Percentiles rank a stretch among this genome's conserved stretches.
Evolutionary conservation across 2,329 filamentous ascomycete genomes (phyloP).

Genomic region (Pseudogymnoascus sp.): DNA sequence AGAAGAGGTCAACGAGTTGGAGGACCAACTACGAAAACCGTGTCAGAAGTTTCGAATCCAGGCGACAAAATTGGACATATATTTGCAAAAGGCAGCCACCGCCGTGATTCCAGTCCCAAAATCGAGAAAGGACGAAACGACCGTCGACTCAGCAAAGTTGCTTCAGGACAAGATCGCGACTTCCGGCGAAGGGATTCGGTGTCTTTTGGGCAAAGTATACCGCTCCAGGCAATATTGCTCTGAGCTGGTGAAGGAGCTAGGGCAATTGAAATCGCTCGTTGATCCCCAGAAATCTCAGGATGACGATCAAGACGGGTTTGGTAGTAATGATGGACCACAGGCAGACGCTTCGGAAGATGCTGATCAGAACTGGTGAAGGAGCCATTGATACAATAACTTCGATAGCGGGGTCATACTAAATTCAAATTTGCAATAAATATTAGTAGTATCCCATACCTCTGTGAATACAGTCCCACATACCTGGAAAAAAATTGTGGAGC

Average conservation of each 20-base stretch:
- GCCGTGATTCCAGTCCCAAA: not conserved
- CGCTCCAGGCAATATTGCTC: constrained; percentile 17
- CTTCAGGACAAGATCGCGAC: constrained; percentile 17
- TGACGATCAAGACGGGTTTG: not conserved
- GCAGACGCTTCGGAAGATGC: not conserved
- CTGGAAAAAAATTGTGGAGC: constrained; percentile 24
- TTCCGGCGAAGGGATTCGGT: constrained; percentile 14
- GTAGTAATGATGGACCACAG: not conserved
- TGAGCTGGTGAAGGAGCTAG: constrained; percentile 18
- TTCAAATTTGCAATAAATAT: constrained; percentile 13
- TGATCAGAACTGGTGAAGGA: no score
- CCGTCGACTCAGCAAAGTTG: constrained; percentile 12
- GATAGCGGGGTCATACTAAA: not conserved
- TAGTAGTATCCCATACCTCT: constrained; percentile 27
- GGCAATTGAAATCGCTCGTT: constrained; percentile 16
- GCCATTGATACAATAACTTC: not conserved
- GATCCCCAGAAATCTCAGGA: constrained; percentile 12
- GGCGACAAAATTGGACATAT: not conserved
- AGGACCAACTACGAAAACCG: not conserved
- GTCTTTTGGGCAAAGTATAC: constrained; percentile 14
- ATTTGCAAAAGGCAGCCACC: not conserved
- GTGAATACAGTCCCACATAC: constrained; percentile 17
- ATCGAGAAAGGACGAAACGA: constrained; percentile 6
- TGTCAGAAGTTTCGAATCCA: not conserved
- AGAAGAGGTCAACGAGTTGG: not conserved